A percentile compares a stretch with the other conserved stretches of the same genome.
Conservation (phyloP, 176 grass and related monocot genomes). For the Chrysopogon serrulatus region DNA sequence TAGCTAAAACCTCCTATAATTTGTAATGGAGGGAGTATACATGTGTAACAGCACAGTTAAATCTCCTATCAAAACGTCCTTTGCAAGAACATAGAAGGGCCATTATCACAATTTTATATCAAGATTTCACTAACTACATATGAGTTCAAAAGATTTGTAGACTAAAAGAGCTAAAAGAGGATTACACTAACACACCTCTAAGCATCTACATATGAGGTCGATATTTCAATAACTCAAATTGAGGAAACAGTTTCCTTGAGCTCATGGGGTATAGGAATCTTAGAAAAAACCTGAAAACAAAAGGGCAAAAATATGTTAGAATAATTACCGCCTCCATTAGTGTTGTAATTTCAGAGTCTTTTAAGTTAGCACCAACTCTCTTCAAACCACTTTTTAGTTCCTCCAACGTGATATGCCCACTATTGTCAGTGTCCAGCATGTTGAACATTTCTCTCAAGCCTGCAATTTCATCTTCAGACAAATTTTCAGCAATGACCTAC, state of each 20-base stretch:
- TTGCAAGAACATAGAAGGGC: slow-evolving; percentile 6
- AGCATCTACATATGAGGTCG: background rate
- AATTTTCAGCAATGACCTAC: slow-evolving; percentile 90
- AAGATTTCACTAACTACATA: background rate
- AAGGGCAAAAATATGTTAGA: slow-evolving; percentile 15
- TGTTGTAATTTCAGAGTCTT: slow-evolving; percentile 79
- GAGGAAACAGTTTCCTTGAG: slow-evolving; percentile 15
- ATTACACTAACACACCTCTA: slow-evolving; percentile 3
- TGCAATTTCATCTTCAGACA: slow-evolving; percentile 96
- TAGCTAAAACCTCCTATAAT: too few relatives aligned
- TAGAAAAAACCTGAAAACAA: background rate
- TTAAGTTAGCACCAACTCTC: slow-evolving; percentile 83
- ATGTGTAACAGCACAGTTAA: background rate
- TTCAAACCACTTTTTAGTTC: slow-evolving; percentile 76
- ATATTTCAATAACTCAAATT: slow-evolving; percentile 9
- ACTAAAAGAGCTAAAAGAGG: slow-evolving; percentile 3
- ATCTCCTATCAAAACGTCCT: background rate
- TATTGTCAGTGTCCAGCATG: slow-evolving; percentile 95
- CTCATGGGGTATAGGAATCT: slow-evolving; percentile 3
- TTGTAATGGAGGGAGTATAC: too few relatives aligned
- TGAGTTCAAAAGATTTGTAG: background rate
- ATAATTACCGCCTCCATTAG: slow-evolving; percentile 92
- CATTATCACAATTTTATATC: background rate
- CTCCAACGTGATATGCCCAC: slow-evolving; percentile 92
- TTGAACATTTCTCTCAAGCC: slow-evolving; percentile 96